phyloP scores from a whole-genome alignment of 1,139 yeast genomes.

The Zygotorulaspora mrakii region DNA sequence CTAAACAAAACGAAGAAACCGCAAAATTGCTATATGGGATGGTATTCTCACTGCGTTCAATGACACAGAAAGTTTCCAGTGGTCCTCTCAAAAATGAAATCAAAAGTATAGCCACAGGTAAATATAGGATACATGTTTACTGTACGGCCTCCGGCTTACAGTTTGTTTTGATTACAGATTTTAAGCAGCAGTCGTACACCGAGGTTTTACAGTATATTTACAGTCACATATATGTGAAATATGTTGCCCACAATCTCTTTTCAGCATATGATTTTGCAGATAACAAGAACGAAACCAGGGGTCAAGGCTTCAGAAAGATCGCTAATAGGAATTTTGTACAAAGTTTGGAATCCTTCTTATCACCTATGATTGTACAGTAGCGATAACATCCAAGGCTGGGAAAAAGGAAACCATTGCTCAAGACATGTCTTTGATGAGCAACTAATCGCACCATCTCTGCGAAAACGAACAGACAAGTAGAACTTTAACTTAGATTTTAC shows the following conservation, averaged over 20 bases:
- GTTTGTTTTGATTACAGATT: constrained; percentile 71
- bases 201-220: constrained; percentile 64
- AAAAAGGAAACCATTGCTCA: too few species aligned
- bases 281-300: constrained; percentile 30
- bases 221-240: constrained; percentile 60
- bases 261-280: constrained; percentile 35
- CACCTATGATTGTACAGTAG: constrained; percentile 31
- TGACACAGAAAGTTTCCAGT: constrained; percentile 57
- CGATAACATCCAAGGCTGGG: not conserved
- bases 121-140: constrained; percentile 70
- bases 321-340: constrained; percentile 30
- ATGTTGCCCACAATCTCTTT: constrained; percentile 57
- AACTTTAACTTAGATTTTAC: too few species aligned
- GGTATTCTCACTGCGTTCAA: constrained; percentile 70
- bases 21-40: constrained; percentile 87
- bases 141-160: constrained; percentile 79
- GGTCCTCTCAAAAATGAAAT: constrained; percentile 45
- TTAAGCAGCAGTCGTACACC: constrained; percentile 56
- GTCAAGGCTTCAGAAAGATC: constrained; percentile 34
- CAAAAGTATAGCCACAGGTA: constrained; percentile 65
- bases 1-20: constrained; percentile 56
- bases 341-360: constrained; percentile 30
- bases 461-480: too few species aligned
- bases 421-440: too few species aligned
- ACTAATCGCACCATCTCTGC: too few species aligned